These are phyloP conservation scores for Fusarium pininemorale DNA, from an alignment of 2,329 filamentous ascomycete genomes.

Conservation along the genomic window DNA sequence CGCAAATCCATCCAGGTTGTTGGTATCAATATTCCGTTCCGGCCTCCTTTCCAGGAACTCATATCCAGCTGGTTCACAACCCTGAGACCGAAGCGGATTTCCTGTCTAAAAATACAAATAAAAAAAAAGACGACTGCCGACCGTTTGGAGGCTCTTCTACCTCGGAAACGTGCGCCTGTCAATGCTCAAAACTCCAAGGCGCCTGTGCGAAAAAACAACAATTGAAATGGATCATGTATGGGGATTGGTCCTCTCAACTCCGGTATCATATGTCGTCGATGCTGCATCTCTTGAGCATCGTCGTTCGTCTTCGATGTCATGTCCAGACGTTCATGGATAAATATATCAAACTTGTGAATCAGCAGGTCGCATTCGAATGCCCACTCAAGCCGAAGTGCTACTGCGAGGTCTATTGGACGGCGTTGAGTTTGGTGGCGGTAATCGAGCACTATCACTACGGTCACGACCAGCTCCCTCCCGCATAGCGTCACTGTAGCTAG, in stretches of 20 bases:
- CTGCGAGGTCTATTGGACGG: slow-evolving; percentile 30
- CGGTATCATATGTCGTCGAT: slow-evolving; percentile 33
- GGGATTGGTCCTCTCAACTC: slow-evolving; percentile 34
- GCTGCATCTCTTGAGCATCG: slow-evolving; percentile 18
- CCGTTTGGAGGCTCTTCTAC: slow-evolving; percentile 7
- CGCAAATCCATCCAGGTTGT: slow-evolving; percentile 32
- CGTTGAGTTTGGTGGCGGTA: slow-evolving; percentile 27
- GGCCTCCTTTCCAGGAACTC: slow-evolving; percentile 17
- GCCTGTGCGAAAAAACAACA: slow-evolving; percentile 41
- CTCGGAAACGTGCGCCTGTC: slow-evolving; percentile 27
- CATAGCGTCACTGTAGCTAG: slow-evolving; percentile 82
- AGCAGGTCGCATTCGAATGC: neutral
- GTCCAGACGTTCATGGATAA: neutral
- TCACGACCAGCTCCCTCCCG: slow-evolving; percentile 55
- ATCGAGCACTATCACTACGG: slow-evolving; percentile 37
- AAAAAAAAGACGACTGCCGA: neutral
- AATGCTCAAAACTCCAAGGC: slow-evolving; percentile 41
- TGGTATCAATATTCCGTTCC: slow-evolving; percentile 41
- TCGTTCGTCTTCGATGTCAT: slow-evolving; percentile 14
- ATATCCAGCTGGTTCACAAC: slow-evolving; percentile 20
- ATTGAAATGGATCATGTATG: slow-evolving; percentile 38
- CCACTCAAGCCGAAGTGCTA: slow-evolving; percentile 27
- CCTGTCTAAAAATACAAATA: slow-evolving; percentile 33
- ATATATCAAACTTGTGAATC: neutral
- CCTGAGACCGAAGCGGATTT: slow-evolving; percentile 11